phyloP scores from a whole-genome alignment of 1,139 yeast genomes.

The Scheffersomyces titani region DNA sequence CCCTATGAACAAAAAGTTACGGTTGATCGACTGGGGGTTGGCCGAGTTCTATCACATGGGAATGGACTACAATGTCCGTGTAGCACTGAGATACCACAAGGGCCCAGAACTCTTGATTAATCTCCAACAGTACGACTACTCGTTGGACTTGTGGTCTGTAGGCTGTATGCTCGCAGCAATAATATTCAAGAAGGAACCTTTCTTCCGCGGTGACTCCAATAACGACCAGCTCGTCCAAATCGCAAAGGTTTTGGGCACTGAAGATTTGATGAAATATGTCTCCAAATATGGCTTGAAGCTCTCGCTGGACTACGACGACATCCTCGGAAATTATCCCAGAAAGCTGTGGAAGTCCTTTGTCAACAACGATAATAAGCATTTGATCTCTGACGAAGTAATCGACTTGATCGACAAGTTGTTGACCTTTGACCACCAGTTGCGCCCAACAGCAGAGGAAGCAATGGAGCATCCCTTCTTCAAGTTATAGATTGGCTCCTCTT shows the following conservation, averaged over 20 bases:
- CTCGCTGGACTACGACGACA: conserved; percentile 66
- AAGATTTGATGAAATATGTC: conserved; percentile 60
- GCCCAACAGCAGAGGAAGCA: conserved; percentile 77
- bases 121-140: conserved; percentile 74
- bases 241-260: conserved; percentile 75
- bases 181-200: conserved; percentile 73
- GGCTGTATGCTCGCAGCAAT: conserved; percentile 83
- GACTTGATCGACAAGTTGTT: conserved; percentile 67
- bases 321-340: conserved; percentile 63
- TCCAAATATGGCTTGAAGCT: conserved; percentile 61
- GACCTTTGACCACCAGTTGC: conserved; percentile 70
- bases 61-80: conserved; percentile 77
- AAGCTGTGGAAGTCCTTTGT: conserved; percentile 69
- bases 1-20: conserved; percentile 58
- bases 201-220: conserved; percentile 77
- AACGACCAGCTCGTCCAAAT: conserved; percentile 80
- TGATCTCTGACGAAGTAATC: conserved; percentile 61
- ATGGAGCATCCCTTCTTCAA: conserved; percentile 62
- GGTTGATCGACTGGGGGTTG: conserved; percentile 82
- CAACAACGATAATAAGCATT: conserved; percentile 50
- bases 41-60: conserved; percentile 83
- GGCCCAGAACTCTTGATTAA: conserved; percentile 80
- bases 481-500: conserved; percentile 7
- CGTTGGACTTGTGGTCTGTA: conserved; percentile 78
- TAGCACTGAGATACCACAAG: conserved; percentile 78